Evolutionary conservation across 108 stramenopile genomes (phyloP), one percentile per base, ranked within the genome.

Genomic region (Cyclotella cryptica): DNA sequence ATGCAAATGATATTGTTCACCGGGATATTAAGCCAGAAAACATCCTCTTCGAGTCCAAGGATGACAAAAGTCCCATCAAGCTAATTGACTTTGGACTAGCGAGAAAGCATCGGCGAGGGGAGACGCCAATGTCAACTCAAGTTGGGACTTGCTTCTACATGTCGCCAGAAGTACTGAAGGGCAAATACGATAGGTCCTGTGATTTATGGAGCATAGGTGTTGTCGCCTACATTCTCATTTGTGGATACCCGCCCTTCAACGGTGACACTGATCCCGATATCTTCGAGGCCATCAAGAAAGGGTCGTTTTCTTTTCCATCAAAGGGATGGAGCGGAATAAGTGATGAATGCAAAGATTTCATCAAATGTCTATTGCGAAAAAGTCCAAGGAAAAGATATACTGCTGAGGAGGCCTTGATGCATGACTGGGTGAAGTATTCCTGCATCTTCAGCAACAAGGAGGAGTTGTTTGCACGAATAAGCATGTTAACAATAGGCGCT

Each of bases 171-270:
- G 77, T 93, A 0, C 45, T 74, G 29, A 80, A 86, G 53, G 76
- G 66, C 41, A 61, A 47, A n/a, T 93, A 93, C 62, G 89, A 88
- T 55, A 81, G 71, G 26, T 65, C 84, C 22, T 68, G 76, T 57
- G 97, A 98, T 72, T 87, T 97, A 83, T 98, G 98, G 97, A 87
- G 87, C 29, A 66, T 97, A 28, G 98, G 98, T 39, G 95, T 98
- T 19, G 92, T 98, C 47, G 82, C 85, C 1, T 98, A 93, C 77
- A 94, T 98, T 43, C 69, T 98, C 14, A 68, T 98, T 17, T 96
- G 92, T 35, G 97, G 97, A 6, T 99, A 97, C 71, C 98, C 98
- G 11, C 99, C 99, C 30, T 98, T 99, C 78, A 97, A 97, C 72
- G 97, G 97, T 30, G 95, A 95, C 41, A 94, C 93, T 24, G 97